Base-by-base conservation (phyloP, 805 yeast genomes). In the Scheffersomyces ergatensis region DNA sequence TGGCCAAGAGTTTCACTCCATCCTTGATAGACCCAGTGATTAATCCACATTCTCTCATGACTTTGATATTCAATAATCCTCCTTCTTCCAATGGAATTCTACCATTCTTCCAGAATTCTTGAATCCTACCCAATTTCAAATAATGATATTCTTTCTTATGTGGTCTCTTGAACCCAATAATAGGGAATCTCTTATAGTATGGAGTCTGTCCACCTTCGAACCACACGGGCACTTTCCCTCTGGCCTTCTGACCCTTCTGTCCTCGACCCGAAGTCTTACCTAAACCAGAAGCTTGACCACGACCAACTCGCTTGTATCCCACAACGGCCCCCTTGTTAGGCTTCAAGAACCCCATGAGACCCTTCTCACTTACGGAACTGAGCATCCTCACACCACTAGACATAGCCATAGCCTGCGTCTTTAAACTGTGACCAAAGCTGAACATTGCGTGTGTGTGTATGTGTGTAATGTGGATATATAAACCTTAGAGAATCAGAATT, bases 131-230 rank as follows among this genome's bases (percentile, higher is more conserved):
- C 55, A 92, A 70, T 55, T 86, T 85, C 47, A 93, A 55, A 51
- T 78, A 80, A 37, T 70, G 66, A 51, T 78, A 66, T 12, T 74
- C 74, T 44, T 65, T 65, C 36, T 76, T 76, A 53, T 77, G 80
- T 19, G 76, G 78, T 60, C 88, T 79, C 53, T 77, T 80, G 70
- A 89, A 89, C 7, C 98, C 98, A 45, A 83, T 72, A 60, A 92
- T 92, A 50, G 97, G 96, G 65, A 88, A 82, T 50, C 85, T 69
- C 63, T 85, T 78, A 63, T 81, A 80, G 58, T 84, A 80, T 19
- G 97, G 98, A 2, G 98, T 93, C 62, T 93, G 99, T 61, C 99
- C 98, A 80, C 99, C 99, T 72, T 93, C 99, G 60, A 92, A 89
- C 92, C 95, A 88, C 44, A 85, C 79, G 42, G 89, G 92, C 23